Conservation (phyloP, 768 basidiomycete species). For the Boletus coccyginus region DNA sequence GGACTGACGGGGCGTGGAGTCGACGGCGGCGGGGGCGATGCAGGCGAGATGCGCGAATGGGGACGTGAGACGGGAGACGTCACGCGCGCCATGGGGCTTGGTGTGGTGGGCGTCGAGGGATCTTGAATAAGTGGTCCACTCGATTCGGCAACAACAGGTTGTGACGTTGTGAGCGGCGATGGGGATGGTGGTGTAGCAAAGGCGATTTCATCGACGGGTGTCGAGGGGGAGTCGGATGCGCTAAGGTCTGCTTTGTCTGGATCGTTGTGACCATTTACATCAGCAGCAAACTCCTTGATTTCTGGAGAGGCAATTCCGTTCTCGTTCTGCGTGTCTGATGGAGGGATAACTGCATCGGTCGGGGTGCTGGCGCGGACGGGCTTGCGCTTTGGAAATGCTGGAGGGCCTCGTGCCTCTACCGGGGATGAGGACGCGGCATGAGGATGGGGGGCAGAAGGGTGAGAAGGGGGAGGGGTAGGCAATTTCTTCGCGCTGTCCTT, state of each 20-base stretch:
- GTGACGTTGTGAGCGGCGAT: background rate
- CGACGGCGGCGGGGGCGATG: constrained; percentile 32
- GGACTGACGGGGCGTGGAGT: constrained; percentile 29
- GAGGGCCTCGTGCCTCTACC: constrained; percentile 28
- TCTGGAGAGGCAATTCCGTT: background rate
- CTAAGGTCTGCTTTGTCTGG: constrained; percentile 6
- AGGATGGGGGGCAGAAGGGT: constrained; percentile 23
- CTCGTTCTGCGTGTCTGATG: constrained; percentile 1
- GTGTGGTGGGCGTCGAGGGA: constrained; percentile 23
- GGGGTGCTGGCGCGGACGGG: constrained; percentile 32
- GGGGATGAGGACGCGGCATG: constrained; percentile 16
- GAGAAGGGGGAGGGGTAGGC: constrained; percentile 24
- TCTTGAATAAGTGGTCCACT: background rate
- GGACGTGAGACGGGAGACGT: constrained; percentile 28
- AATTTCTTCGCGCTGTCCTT: constrained; percentile 23
- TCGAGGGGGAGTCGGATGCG: constrained; percentile 12
- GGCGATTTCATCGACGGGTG: constrained; percentile 22
- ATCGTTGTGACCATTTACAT: constrained; percentile 4
- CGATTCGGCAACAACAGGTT: constrained; percentile 10
- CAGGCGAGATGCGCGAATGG: constrained; percentile 31
- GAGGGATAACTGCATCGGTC: constrained; percentile 3
- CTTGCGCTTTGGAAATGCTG: constrained; percentile 52
- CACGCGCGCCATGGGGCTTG: constrained; percentile 25
- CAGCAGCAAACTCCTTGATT: background rate
- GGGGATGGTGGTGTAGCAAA: constrained; percentile 14